Evolutionary conservation across 2,329 filamentous ascomycete species (phyloP).

Genomic region (Paracoccidioides brasiliensis): DNA sequence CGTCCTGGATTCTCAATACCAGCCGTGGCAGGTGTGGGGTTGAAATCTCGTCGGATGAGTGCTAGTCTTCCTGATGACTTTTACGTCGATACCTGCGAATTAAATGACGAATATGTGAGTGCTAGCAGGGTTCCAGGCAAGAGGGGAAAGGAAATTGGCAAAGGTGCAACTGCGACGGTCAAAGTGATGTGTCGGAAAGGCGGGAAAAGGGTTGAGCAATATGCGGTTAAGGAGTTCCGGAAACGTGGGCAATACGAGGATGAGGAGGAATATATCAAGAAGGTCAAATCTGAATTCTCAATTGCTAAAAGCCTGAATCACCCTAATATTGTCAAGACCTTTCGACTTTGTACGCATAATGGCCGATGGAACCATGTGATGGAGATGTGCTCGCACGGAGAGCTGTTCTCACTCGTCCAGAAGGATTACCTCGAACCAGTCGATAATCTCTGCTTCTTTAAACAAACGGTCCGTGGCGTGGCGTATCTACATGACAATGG

Average conservation of each 20-base stretch:
- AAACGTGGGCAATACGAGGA: conserved; percentile 57
- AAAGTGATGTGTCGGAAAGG: conserved; percentile 65
- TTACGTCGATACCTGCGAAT: conserved; percentile 54
- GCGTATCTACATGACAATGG: conserved; percentile 70
- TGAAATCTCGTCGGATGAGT: conserved; percentile 68
- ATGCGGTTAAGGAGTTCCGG: conserved; percentile 80
- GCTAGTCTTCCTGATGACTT: conserved; percentile 62
- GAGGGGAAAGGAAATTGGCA: conserved; percentile 62
- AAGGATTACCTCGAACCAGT: conserved; percentile 54
- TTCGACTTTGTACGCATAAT: conserved; percentile 61
- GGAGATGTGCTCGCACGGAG: conserved; percentile 78
- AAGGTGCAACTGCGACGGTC: conserved; percentile 71
- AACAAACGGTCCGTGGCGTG: conserved; percentile 73
- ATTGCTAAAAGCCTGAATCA: conserved; percentile 76
- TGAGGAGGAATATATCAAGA: conserved; percentile 64
- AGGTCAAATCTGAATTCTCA: conserved; percentile 83
- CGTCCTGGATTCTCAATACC: conserved; percentile 35
- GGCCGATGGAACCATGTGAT: conserved; percentile 82
- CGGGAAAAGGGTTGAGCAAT: conserved; percentile 47
- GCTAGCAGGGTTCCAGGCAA: conserved; percentile 57
- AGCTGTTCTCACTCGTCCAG: conserved; percentile 62
- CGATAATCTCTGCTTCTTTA: conserved; percentile 75
- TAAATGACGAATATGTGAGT: conserved; percentile 58
- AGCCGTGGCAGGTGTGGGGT: conserved; percentile 57
- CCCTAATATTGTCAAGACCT: conserved; percentile 73